phyloP scores from a whole-genome alignment of 2,329 filamentous ascomycete species.

The Beauveria asiatica region DNA sequence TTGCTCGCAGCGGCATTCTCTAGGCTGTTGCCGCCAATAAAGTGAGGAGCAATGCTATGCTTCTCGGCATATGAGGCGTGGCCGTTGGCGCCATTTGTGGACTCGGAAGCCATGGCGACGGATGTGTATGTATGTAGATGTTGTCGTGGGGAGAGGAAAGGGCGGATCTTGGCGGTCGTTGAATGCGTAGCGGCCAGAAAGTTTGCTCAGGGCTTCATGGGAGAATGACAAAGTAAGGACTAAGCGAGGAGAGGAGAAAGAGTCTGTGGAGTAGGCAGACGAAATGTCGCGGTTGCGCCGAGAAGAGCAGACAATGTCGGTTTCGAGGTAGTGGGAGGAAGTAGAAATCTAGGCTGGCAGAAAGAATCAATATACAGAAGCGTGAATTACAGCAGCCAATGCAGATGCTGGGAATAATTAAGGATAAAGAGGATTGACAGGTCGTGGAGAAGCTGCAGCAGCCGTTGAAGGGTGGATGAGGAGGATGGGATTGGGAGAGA shows the following conservation, averaged over 20 bases:
- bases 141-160: constrained; percentile 1
- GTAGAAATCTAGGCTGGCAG: constrained; percentile 3
- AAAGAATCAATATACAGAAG: constrained; percentile 4
- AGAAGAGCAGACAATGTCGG: not conserved
- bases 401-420: not conserved
- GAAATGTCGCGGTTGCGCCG: not conserved
- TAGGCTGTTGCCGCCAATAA: constrained; percentile 89
- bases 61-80: constrained; percentile 66
- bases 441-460: not conserved
- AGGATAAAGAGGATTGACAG: constrained; percentile 6
- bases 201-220: constrained; percentile 8
- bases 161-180: not conserved
- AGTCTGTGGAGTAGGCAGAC: constrained; percentile 6
- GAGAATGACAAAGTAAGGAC: not conserved
- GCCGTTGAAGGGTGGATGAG: not conserved
- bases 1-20: constrained; percentile 72
- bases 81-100: constrained; percentile 43
- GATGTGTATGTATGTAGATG: constrained; percentile 18
- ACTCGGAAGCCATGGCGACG: constrained; percentile 39
- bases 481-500: not conserved
- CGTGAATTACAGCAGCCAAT: not conserved
- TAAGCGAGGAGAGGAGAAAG: constrained; percentile 16
- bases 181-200: constrained; percentile 1
- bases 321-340: not conserved
- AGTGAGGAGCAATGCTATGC: constrained; percentile 80